Evolutionary conservation across 768 basidiomycete species (phyloP).

Genomic region (Boletus subparvulus): DNA sequence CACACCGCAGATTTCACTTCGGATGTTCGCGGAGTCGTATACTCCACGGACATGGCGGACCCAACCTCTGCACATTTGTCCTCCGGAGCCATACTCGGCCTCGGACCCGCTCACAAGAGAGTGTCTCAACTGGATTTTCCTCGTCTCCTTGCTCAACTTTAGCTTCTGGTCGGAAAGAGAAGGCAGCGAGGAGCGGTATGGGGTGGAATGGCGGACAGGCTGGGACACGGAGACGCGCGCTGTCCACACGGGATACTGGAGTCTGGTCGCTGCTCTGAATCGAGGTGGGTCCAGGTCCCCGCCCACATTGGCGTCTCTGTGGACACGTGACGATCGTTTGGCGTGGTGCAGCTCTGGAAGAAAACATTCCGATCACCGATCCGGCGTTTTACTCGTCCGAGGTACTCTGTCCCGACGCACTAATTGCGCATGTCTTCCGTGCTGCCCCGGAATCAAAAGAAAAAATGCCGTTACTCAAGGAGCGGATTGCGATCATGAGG

Average conservation of each 20-base stretch:
- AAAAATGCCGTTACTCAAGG: slow-evolving; percentile 62
- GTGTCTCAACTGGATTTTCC: slow-evolving; percentile 83
- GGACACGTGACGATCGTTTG: neutral
- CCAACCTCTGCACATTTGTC: slow-evolving; percentile 63
- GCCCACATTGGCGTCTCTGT: too few species aligned
- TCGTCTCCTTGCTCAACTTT: slow-evolving; percentile 84
- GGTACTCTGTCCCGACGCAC: slow-evolving; percentile 63
- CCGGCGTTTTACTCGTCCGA: slow-evolving; percentile 78
- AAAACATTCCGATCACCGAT: slow-evolving; percentile 73
- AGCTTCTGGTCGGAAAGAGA: slow-evolving; percentile 84
- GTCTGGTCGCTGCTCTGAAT: slow-evolving; percentile 79
- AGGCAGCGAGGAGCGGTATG: slow-evolving; percentile 59
- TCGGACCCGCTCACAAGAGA: slow-evolving; percentile 52
- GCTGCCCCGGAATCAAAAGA: slow-evolving; percentile 57
- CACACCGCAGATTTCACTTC: slow-evolving; percentile 49
- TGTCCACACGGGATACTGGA: slow-evolving; percentile 85
- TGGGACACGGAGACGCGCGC: slow-evolving; percentile 55
- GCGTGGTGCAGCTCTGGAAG: slow-evolving; percentile 66
- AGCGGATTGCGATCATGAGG: slow-evolving; percentile 76
- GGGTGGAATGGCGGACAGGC: slow-evolving; percentile 72
- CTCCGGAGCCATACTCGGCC: slow-evolving; percentile 60
- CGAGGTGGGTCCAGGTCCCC: slow-evolving; percentile 49
- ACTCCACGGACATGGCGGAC: slow-evolving; percentile 80
- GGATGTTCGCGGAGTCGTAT: slow-evolving; percentile 62
- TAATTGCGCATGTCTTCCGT: slow-evolving; percentile 70